A percentile compares a stretch with the other conserved stretches of the same genome.
phyloP scores from a whole-genome alignment of 768 basidiomycete genomes.

The Phylloporus scabripes region DNA sequence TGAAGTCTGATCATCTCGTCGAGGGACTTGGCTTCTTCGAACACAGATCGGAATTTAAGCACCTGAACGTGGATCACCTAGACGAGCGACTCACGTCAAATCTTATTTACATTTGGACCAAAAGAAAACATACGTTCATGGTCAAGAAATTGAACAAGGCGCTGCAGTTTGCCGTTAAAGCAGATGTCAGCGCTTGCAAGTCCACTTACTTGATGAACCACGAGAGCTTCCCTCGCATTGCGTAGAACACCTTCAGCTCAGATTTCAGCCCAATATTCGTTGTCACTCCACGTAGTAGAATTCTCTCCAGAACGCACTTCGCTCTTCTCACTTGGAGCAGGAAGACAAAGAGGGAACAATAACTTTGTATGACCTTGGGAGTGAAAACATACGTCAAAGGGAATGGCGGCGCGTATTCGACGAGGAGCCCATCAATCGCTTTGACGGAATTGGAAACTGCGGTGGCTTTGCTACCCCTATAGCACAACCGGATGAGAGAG shows the following conservation, averaged over 20 bases:
- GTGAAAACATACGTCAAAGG: constrained; percentile 76
- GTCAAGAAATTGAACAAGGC: constrained; percentile 65
- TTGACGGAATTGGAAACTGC: constrained; percentile 51
- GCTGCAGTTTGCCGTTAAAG: constrained; percentile 32
- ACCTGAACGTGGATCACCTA: constrained; percentile 69
- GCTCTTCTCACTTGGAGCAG: constrained; percentile 70
- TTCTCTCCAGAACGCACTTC: constrained; percentile 64
- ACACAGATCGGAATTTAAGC: constrained; percentile 49
- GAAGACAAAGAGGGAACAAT: constrained; percentile 65
- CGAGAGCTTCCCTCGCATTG: constrained; percentile 67
- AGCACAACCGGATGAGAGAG: constrained; percentile 67
- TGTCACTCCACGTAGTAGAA: constrained; percentile 54
- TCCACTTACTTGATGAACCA: constrained; percentile 81
- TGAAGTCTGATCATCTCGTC: constrained; percentile 74
- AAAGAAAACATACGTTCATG: constrained; percentile 51
- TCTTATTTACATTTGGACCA: background rate
- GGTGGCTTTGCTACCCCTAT: constrained; percentile 45
- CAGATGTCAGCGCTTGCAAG: background rate
- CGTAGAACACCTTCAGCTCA: constrained; percentile 68
- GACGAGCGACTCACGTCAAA: constrained; percentile 1
- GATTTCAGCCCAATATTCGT: constrained; percentile 31
- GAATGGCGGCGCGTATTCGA: constrained; percentile 82
- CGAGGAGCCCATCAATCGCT: constrained; percentile 56
- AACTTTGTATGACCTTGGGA: constrained; percentile 48
- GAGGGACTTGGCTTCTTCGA: constrained; percentile 53